Evolutionary conservation across 257 asterid species (phyloP).

Genomic region (Euphrasia confusa): DNA sequence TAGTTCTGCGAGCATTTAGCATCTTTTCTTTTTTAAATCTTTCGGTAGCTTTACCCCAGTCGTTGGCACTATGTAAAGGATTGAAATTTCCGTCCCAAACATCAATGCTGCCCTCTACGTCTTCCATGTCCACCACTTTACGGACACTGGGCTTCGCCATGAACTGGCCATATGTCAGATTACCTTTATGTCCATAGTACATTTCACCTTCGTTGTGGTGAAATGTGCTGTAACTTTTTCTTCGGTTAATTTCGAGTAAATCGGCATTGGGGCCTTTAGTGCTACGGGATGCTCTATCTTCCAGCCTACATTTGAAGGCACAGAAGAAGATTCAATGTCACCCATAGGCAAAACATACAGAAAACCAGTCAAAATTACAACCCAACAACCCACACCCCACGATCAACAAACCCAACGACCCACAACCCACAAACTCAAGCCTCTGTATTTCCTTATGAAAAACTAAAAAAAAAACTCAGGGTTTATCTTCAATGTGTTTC

Average conservation of each 20-base stretch:
- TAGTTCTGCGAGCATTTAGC: slow-evolving; percentile 13
- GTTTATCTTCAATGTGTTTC: too few relatives aligned
- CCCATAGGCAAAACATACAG: too few relatives aligned
- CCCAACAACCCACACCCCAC: too few relatives aligned
- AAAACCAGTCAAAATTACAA: too few relatives aligned
- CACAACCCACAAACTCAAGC: too few relatives aligned
- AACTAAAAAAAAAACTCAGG: too few relatives aligned
- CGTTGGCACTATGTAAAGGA: slow-evolving; percentile 31
- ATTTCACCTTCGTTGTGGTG: slow-evolving; percentile 23
- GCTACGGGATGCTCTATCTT: slow-evolving; percentile 35
- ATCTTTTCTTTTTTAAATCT: slow-evolving; percentile 29
- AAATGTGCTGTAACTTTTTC: slow-evolving; percentile 34
- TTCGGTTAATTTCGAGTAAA: slow-evolving; percentile 36
- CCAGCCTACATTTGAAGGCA: slow-evolving; percentile 38
- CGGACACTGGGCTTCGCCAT: slow-evolving; percentile 11
- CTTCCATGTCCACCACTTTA: slow-evolving; percentile 23
- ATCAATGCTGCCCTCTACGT: slow-evolving; percentile 9
- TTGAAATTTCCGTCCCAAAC: slow-evolving; percentile 10
- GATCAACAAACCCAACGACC: too few relatives aligned
- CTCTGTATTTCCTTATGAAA: too few relatives aligned
- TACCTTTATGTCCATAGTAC: slow-evolving; percentile 13
- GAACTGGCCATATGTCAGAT: slow-evolving; percentile 5
- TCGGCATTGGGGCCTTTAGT: slow-evolving; percentile 27
- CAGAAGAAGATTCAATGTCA: neutral
- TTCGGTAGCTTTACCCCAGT: slow-evolving; percentile 41